A percentile compares a stretch with the other conserved stretches of the same genome.
Conservation (phyloP, 2,329 filamentous ascomycete genomes). For the Fonsecaea nubica region DNA sequence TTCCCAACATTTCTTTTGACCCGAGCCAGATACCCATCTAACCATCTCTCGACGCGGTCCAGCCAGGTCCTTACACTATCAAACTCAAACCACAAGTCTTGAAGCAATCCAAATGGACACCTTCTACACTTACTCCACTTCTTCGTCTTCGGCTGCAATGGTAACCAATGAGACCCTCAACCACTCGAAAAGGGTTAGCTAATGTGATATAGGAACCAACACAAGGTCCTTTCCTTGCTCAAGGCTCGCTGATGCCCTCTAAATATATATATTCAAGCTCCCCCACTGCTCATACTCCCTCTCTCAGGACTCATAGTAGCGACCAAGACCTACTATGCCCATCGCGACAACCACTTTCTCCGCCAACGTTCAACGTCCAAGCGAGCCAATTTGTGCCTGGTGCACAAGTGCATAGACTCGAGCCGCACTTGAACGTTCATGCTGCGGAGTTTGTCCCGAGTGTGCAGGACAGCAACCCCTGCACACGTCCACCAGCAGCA, state of each 20-base stretch:
- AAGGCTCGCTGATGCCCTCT: background rate
- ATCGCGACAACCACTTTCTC: background rate
- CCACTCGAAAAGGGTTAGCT: slow-evolving; percentile 2
- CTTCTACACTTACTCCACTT: background rate
- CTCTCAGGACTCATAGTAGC: background rate
- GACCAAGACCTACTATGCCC: background rate
- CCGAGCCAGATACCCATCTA: background rate
- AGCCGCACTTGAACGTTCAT: background rate
- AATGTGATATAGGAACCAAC: slow-evolving; percentile 3
- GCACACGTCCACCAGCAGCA: background rate
- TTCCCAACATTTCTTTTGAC: background rate
- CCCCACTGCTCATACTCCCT: background rate
- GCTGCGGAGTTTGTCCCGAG: slow-evolving; percentile 2
- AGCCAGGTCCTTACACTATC: background rate
- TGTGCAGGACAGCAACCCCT: background rate
- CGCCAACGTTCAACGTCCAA: background rate
- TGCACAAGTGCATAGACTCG: background rate
- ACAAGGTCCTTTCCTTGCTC: background rate
- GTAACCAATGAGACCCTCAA: slow-evolving; percentile 15
- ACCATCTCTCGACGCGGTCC: background rate
- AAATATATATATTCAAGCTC: background rate
- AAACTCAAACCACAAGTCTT: background rate
- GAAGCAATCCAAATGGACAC: background rate
- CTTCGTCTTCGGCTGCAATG: slow-evolving; percentile 1
- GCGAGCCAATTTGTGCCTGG: slow-evolving; percentile 5